Evolutionary conservation across 2,329 filamentous ascomycete genomes (phyloP).

Genomic region (Ceratocystis cubensis): DNA sequence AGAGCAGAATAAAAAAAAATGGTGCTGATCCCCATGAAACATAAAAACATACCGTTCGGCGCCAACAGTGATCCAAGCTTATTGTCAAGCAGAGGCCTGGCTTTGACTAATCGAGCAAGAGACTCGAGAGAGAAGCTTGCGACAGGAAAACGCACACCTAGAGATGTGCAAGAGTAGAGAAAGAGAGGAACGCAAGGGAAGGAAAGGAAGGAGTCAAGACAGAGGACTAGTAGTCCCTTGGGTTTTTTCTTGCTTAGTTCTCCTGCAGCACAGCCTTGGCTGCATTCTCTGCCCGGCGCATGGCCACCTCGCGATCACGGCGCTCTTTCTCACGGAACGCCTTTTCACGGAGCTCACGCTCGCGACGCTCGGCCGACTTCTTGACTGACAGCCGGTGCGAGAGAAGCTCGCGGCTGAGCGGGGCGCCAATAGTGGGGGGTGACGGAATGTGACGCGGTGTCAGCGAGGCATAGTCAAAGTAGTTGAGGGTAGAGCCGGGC

Average conservation of each 20-base stretch:
- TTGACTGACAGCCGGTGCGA: conserved; percentile 1
- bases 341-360: conserved; percentile 14
- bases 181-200: background rate
- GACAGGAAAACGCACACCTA: background rate
- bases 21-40: background rate
- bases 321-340: conserved; percentile 12
- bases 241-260: background rate
- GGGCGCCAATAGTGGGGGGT: background rate
- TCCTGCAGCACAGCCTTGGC: background rate
- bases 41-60: background rate
- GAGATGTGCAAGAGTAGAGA: background rate
- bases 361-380: conserved; percentile 8
- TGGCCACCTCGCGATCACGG: conserved; percentile 13
- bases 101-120: background rate
- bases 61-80: background rate
- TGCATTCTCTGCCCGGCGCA: conserved; percentile 12
- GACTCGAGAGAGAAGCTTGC: background rate
- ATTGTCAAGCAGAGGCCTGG: background rate
- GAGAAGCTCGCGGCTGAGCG: background rate
- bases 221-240: background rate
- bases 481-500: conserved; percentile 14
- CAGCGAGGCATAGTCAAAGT: conserved; percentile 17
- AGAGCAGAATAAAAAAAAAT: background rate
- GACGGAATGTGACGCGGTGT: conserved; percentile 12
- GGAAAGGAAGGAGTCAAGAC: background rate